Conservation (phyloP, 2,329 filamentous ascomycete species). For the Ophiosphaerella narmari region DNA sequence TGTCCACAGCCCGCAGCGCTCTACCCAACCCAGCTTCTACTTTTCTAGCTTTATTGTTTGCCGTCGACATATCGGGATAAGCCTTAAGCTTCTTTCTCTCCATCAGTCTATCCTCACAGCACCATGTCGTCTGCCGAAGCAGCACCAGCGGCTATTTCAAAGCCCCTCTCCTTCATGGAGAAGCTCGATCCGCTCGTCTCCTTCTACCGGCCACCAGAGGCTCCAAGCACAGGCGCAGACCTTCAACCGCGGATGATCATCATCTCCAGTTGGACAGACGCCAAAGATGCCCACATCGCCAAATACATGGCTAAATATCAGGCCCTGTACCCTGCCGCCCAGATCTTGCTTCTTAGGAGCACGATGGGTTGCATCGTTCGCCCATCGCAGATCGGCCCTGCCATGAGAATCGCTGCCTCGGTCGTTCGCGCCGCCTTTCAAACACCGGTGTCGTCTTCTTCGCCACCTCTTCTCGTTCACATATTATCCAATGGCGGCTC, state of each 20-base stretch:
- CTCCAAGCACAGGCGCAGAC: slow-evolving; percentile 3
- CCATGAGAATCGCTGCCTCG: slow-evolving; percentile 9
- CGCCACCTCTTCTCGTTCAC: slow-evolving; percentile 12
- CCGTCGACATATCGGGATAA: too few species aligned
- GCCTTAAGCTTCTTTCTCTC: neutral
- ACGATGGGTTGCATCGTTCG: slow-evolving; percentile 12
- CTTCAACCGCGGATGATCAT: slow-evolving; percentile 11
- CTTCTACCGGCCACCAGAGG: slow-evolving; percentile 7
- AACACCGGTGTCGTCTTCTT: slow-evolving; percentile 4
- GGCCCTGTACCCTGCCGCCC: slow-evolving; percentile 9
- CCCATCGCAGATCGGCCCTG: slow-evolving; percentile 10
- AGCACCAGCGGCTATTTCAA: slow-evolving; percentile 3
- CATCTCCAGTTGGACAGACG: slow-evolving; percentile 11
- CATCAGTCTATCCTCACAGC: slow-evolving; percentile 3
- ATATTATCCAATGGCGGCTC: slow-evolving; percentile 10
- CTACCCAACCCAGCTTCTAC: too few species aligned
- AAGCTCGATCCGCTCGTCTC: slow-evolving; percentile 11
- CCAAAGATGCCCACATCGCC: slow-evolving; percentile 11
- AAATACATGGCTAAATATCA: slow-evolving; percentile 12
- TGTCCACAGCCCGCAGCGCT: too few species aligned
- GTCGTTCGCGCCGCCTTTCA: slow-evolving; percentile 8
- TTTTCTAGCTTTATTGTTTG: too few species aligned
- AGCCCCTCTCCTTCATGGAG: slow-evolving; percentile 12
- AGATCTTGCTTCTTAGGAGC: slow-evolving; percentile 10
- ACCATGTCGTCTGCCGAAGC: slow-evolving; percentile 7